Base-by-base conservation (phyloP, 177 flowering plant genomes). In the Vitis hybrid region DNA sequence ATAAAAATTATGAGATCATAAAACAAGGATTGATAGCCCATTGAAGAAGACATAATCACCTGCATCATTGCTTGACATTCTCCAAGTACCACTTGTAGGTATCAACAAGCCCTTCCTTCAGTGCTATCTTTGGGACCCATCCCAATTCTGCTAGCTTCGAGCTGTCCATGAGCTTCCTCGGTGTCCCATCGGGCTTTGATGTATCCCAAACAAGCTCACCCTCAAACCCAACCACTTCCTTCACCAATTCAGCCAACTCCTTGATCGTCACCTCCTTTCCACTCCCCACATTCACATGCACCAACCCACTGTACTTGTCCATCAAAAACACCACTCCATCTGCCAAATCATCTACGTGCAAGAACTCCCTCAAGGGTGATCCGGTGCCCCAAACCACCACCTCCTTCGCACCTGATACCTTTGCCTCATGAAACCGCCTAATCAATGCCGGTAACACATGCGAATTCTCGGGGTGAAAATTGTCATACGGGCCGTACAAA, bases 321-420 rank as follows among this genome's bases (percentile, higher is more conserved):
- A 95, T 82, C 81, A 93, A 46, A 67, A 90, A 95, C 18, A 93
- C 88, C 27, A 86, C 85, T 0, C 90, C 98, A 77, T 93, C 98
- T 0, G 98, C 99, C 55, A 95, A 71, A 84, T 95, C 98, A 77
- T 93, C 99, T 1, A 95, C 99, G 71, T 95, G 99, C 52, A 95
- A 74, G 65, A 95, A 93, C 81, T 93, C 99, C 73, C 99, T 77
- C 52, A 95, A 65, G 2, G 99, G 97, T 30, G 86, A 84, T 12
- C 99, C 98, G 1, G 84, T 81, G 18, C 98, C 99, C 99, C 99
- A 95, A 13, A 95, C 98, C 53, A 91, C 93, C 68, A 95, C 99
- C 69, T 84, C 93, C 74, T 88, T 84, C 1, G 83, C 88, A 1
- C 81, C 83, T 17, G 76, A 61, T 24, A 81, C 82, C 82, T 93